These are phyloP conservation scores for Colletotrichum shisoi DNA, from an alignment of 2,329 filamentous ascomycete genomes.

Conservation along the genomic window DNA sequence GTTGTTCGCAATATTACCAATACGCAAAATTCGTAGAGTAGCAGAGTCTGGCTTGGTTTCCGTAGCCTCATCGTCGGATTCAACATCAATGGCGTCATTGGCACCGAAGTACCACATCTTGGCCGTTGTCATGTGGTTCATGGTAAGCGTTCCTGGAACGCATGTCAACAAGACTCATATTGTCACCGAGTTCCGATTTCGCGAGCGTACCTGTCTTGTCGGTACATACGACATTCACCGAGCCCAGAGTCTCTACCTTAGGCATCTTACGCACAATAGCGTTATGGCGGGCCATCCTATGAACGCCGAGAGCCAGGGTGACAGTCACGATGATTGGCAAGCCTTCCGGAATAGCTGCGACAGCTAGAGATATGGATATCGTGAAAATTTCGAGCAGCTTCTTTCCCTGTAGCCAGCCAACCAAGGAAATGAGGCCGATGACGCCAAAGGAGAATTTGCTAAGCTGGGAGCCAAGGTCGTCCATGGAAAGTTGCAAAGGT, in stretches of 20 bases:
- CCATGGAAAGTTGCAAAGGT: conserved; percentile 94
- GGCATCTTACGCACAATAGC: conserved; percentile 95
- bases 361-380: conserved; percentile 94
- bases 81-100: conserved; percentile 59
- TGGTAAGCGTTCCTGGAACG: conserved; percentile 79
- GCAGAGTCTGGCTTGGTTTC: conserved; percentile 73
- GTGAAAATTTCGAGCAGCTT: conserved; percentile 93
- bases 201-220: conserved; percentile 81
- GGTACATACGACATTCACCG: conserved; percentile 99
- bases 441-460: conserved; percentile 97
- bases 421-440: conserved; percentile 89
- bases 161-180: neutral
- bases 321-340: conserved; percentile 98
- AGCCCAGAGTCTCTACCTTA: conserved; percentile 95
- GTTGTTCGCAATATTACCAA: conserved; percentile 97
- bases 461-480: conserved; percentile 92
- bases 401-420: conserved; percentile 90
- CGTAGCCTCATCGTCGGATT: conserved; percentile 62
- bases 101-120: conserved; percentile 95
- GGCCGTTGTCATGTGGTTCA: conserved; percentile 97
- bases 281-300: conserved; percentile 94
- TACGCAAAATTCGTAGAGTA: conserved; percentile 81
- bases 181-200: neutral
- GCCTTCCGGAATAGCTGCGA: conserved; percentile 95
- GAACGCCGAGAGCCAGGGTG: conserved; percentile 89